These are phyloP conservation scores for Edaphochlamys debaryana DNA, from an alignment of 139 green algal species.

Conservation along the genomic window DNA sequence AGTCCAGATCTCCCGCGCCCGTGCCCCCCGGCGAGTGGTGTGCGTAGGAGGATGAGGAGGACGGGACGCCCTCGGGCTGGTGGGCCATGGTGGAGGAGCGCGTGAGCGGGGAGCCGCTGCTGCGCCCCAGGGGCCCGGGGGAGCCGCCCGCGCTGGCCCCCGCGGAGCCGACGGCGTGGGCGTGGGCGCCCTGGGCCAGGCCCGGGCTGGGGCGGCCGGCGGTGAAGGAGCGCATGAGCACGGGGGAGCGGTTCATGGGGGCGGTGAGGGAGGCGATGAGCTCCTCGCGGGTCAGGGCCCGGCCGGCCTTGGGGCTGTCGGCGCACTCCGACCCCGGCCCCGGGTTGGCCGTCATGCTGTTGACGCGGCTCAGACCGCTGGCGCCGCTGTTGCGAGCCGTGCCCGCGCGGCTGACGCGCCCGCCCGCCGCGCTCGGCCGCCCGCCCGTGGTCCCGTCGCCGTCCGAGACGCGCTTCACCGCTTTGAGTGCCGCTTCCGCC, in stretches of 20 bases:
- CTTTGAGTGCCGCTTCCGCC: background rate
- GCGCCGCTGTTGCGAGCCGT: conserved; percentile 35
- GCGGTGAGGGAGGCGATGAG: conserved; percentile 1
- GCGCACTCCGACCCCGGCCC: background rate
- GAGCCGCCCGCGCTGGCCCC: too few relatives aligned
- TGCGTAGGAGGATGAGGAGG: too few relatives aligned
- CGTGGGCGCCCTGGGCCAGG: background rate
- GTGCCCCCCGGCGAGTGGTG: too few relatives aligned
- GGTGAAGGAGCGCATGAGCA: conserved; percentile 29
- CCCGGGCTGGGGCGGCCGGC: conserved; percentile 1
- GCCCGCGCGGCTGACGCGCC: conserved; percentile 5
- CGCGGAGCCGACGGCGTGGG: background rate
- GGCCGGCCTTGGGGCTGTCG: background rate
- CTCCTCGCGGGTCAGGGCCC: conserved; percentile 30
- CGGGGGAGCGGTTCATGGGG: background rate
- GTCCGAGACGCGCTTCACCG: conserved; percentile 29
- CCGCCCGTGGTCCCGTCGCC: conserved; percentile 37
- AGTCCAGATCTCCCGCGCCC: too few relatives aligned
- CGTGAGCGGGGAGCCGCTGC: background rate
- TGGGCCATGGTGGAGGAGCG: background rate
- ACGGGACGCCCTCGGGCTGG: too few relatives aligned
- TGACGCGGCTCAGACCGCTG: background rate
- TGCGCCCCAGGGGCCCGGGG: background rate
- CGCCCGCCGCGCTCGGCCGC: conserved; percentile 13
- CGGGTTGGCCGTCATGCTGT: conserved; percentile 11